phyloP scores from a whole-genome alignment of 352 stramenopile genomes.

The Globisporangium paroecandrum region DNA sequence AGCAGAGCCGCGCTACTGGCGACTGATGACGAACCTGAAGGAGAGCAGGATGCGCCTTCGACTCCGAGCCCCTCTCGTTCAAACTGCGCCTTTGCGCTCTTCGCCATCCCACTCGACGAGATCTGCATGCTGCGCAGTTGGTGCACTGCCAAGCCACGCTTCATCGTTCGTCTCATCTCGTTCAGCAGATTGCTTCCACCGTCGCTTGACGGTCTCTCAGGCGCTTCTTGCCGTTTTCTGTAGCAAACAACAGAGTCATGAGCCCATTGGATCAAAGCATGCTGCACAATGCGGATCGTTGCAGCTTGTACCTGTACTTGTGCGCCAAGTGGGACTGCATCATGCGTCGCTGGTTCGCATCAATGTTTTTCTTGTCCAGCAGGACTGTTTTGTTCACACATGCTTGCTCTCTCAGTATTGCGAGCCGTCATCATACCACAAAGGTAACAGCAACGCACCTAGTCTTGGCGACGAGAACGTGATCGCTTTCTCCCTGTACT shows the following conservation, averaged over 20 bases:
- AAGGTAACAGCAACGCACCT: conserved; percentile 21
- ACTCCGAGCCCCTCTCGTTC: conserved; percentile 34
- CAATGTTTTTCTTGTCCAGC: conserved; percentile 72
- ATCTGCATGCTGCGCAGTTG: conserved; percentile 44
- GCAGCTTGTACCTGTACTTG: conserved; percentile 50
- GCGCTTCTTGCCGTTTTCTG: conserved; percentile 42
- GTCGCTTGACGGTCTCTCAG: conserved; percentile 8
- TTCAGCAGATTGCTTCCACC: conserved; percentile 8
- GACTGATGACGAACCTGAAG: background rate
- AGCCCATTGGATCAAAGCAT: background rate
- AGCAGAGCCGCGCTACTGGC: conserved; percentile 28
- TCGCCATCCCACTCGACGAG: conserved; percentile 12
- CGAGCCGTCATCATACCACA: too few species aligned
- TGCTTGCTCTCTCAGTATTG: background rate
- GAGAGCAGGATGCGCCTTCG: conserved; percentile 33
- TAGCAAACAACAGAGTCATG: background rate
- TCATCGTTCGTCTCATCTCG: conserved; percentile 37
- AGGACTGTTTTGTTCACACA: conserved; percentile 24
- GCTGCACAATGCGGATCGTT: background rate
- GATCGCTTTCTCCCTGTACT: conserved; percentile 73
- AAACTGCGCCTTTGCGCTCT: conserved; percentile 13
- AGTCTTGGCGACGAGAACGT: conserved; percentile 63
- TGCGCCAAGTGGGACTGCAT: conserved; percentile 78
- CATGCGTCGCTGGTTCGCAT: conserved; percentile 68
- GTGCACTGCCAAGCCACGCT: conserved; percentile 43